Conservation (phyloP, 169 alveolate species). For the Cryptosporidium xiaoi region DNA sequence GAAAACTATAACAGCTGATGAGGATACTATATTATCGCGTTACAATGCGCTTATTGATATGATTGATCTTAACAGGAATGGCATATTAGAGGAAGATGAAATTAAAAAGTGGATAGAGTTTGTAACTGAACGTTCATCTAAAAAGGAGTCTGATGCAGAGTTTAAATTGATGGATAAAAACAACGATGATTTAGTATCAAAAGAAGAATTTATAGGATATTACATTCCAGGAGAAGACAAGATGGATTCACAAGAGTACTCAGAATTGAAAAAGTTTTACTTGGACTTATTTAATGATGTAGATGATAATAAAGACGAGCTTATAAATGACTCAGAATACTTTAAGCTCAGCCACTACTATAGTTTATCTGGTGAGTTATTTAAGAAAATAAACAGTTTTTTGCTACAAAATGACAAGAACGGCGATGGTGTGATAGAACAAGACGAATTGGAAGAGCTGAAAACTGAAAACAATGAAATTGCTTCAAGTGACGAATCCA, state of each 20-base stretch:
- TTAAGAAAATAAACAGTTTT: slow-evolving; percentile 24
- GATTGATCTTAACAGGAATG: slow-evolving; percentile 29
- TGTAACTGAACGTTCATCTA: slow-evolving; percentile 37
- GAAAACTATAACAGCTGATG: slow-evolving; percentile 31
- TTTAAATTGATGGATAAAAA: slow-evolving; percentile 39
- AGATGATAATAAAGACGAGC: slow-evolving; percentile 38
- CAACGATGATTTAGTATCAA: slow-evolving; percentile 17
- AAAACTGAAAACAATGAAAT: slow-evolving; percentile 36
- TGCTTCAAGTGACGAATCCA: not conserved
- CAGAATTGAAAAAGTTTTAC: slow-evolving; percentile 36
- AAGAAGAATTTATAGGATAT: slow-evolving; percentile 27
- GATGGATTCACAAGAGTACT: not conserved
- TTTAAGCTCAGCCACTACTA: slow-evolving; percentile 30
- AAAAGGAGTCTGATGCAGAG: slow-evolving; percentile 39
- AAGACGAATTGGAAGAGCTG: slow-evolving; percentile 21
- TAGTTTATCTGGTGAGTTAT: slow-evolving; percentile 40
- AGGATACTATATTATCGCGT: slow-evolving; percentile 26
- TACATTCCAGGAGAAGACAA: not conserved
- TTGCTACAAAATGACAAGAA: slow-evolving; percentile 36
- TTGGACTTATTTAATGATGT: slow-evolving; percentile 15
- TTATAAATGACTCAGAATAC: slow-evolving; percentile 14
- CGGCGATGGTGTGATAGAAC: slow-evolving; percentile 52
- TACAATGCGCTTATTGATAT: slow-evolving; percentile 1
- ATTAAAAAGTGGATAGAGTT: slow-evolving; percentile 33
- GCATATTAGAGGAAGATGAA: slow-evolving; percentile 19